Percentiles rank a stretch among this genome's conserved stretches.
phyloP scores from a whole-genome alignment of 1,284 basidiomycete species.

The Ceratobasidium sp. region DNA sequence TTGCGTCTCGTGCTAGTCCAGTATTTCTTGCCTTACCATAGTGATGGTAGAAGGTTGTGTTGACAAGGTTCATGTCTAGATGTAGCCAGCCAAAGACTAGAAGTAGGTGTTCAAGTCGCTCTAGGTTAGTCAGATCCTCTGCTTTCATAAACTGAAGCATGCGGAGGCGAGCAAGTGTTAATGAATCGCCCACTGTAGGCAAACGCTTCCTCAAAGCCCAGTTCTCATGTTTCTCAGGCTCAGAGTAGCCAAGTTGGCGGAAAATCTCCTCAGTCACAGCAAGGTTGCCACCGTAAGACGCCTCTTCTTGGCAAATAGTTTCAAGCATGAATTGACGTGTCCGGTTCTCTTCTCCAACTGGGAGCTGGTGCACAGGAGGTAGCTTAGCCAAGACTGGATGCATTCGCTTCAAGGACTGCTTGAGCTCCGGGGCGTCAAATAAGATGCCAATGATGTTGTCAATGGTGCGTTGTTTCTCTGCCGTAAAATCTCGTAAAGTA shows the following conservation, averaged over 20 bases:
- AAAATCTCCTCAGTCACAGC: neutral
- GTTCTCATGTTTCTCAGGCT: too few relatives aligned
- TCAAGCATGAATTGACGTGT: neutral
- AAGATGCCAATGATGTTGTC: neutral
- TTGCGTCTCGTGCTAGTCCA: neutral
- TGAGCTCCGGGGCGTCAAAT: neutral
- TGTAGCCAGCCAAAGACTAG: neutral
- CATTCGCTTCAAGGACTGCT: neutral
- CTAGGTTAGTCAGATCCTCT: neutral
- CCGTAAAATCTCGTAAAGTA: neutral
- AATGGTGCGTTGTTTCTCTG: neutral
- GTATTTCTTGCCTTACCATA: neutral
- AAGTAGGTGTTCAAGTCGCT: neutral
- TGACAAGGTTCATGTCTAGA: neutral
- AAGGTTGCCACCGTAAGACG: conserved; percentile 1
- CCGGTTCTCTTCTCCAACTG: neutral
- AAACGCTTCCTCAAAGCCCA: too few relatives aligned
- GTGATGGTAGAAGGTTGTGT: neutral
- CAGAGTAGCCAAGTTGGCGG: neutral
- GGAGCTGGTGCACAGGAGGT: neutral
- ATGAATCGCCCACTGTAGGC: neutral
- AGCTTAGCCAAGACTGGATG: neutral
- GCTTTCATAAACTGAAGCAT: conserved; percentile 15
- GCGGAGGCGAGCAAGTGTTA: neutral
- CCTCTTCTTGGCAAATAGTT: neutral